Percentiles rank a stretch among this genome's conserved stretches.
Conservation (phyloP, 805 yeast species). For the Cyberlindnera lachancei region DNA sequence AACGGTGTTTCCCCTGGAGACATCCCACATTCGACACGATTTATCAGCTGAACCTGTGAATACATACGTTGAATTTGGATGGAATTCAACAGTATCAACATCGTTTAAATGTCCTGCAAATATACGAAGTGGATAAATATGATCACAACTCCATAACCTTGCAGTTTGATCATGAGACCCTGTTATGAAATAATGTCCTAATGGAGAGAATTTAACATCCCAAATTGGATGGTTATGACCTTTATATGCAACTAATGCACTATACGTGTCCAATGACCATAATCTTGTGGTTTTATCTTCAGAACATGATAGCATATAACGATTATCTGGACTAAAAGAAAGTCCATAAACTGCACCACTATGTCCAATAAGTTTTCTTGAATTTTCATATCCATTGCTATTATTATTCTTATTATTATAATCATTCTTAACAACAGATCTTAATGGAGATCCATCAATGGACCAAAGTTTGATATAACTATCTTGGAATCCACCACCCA, state of each 20-base stretch:
- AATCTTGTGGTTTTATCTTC: slow-evolving; percentile 89
- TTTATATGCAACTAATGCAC: slow-evolving; percentile 86
- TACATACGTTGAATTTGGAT: slow-evolving; percentile 91
- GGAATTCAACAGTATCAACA: slow-evolving; percentile 91
- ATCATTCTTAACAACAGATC: slow-evolving; percentile 51
- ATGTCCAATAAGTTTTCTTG: slow-evolving; percentile 70
- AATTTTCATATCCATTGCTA: slow-evolving; percentile 36
- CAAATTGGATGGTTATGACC: slow-evolving; percentile 96
- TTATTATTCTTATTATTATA: slow-evolving; percentile 48
- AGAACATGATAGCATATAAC: slow-evolving; percentile 70
- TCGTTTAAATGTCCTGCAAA: slow-evolving; percentile 97
- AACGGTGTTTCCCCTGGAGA: slow-evolving; percentile 79
- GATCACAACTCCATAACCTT: slow-evolving; percentile 96
- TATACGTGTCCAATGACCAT: slow-evolving; percentile 90
- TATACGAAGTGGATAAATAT: slow-evolving; percentile 88
- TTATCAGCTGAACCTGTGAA: slow-evolving; percentile 95
- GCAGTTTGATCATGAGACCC: slow-evolving; percentile 98
- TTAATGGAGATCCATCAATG: slow-evolving; percentile 81
- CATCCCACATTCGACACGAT: slow-evolving; percentile 98
- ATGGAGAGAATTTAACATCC: slow-evolving; percentile 93
- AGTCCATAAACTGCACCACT: slow-evolving; percentile 90
- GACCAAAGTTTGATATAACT: slow-evolving; percentile 89
- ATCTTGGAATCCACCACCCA: slow-evolving; percentile 94
- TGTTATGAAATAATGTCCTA: slow-evolving; percentile 97
- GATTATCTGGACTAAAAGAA: slow-evolving; percentile 85